Evolutionary conservation across 1,139 yeast genomes (phyloP), one percentile per base, ranked within the genome.

Genomic region (Yamadazyma spencermartinsiae): DNA sequence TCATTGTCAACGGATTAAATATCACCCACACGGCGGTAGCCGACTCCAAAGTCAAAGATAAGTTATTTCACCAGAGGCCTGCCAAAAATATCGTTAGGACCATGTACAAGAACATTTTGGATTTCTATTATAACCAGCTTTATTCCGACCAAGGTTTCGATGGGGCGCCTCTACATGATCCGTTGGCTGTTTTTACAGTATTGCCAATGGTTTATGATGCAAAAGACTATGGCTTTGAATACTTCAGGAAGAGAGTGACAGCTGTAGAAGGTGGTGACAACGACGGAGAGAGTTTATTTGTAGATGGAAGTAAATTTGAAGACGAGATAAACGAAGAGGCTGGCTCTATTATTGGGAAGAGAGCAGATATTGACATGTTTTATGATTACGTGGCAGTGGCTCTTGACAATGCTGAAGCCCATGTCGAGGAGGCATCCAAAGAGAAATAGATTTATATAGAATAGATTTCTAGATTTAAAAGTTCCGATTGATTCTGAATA

Each of bases 121-220:
- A 65, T 37, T 83, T 72, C 52, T 83, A 80, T 54, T 81, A 79
- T 55, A 62, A 59, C 37, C 38, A 40, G 16, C 33, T 43, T 34
- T 43, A 41, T 27, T 54, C 43, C 3, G 50, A 58, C 2, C 33
- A 39, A n/a, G 43, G 42, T 8, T 42, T 43, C 34, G 27, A 28
- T 3, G 94, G 95, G 0, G 92, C 95, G 1, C 90, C 94, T 1
- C 72, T 86, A 1, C 95, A 88, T 58, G 95, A 87, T 54, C 94
- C 95, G 0, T 61, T 86, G 33, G 87, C 95, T 0, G 66, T 86
- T 3, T 80, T 75, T 37, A 77, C 78, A 0, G 54, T 85, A 18
- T 56, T 85, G 32, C 79, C 82, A 3, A 37, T 63, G 27, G 50
- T 74, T 21, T 63, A 65, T 29, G 60, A 63, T 11, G 46, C 51